Evolutionary conservation across 2,329 filamentous ascomycete species (phyloP), one percentile per base, ranked within the genome.

Genomic region (Pseudocercospora ulei): DNA sequence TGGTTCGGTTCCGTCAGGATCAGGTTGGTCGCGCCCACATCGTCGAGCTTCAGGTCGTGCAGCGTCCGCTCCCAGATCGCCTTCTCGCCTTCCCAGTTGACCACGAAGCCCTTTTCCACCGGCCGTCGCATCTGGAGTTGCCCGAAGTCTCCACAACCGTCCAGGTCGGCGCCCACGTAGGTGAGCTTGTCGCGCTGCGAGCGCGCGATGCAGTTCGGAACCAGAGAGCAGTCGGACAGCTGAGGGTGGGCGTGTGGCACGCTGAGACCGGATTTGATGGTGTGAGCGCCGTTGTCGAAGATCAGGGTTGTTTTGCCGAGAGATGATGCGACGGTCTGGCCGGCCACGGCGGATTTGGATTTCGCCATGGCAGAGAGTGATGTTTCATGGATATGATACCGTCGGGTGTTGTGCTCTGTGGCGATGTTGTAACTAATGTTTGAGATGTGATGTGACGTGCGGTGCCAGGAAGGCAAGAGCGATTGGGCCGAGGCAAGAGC

Each of bases 51-150:
- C 63, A 53, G 69, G 50, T 81, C 77, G 52, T 93, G 79, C 56
- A 96, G 82, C 44, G 87, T 79, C 51, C 80, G 76, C 55, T 95
- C 86, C 90, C 90, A 98, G 35, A 98, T 84, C 56, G 90, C 87
- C 62, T 84, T 88, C 65, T 98, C 76, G 0, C 82, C 80, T 62
- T 98, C 90, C 90, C 90, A 98, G 57, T 88, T 95, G 45, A 96
- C 87, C 34, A 96, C 71, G 57, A 83, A 96, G 5, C 90, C 90
- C 62, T 87, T 92, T 62, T 98, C 90, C 1, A 96, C 82, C 0
- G 90, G 90, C 0, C 88, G 71, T 1, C 88, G 75, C 55, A 95
- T 94, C 5, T 76, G 73, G 12, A 92, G 76, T 60, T 95, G 88
- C 49, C 86, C 85, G 66, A 85, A 94, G 57, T 98, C 88, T 48